These are phyloP conservation scores for Pyropia yezoensis DNA, from an alignment of 23 red algal species.

Conservation along the genomic window DNA sequence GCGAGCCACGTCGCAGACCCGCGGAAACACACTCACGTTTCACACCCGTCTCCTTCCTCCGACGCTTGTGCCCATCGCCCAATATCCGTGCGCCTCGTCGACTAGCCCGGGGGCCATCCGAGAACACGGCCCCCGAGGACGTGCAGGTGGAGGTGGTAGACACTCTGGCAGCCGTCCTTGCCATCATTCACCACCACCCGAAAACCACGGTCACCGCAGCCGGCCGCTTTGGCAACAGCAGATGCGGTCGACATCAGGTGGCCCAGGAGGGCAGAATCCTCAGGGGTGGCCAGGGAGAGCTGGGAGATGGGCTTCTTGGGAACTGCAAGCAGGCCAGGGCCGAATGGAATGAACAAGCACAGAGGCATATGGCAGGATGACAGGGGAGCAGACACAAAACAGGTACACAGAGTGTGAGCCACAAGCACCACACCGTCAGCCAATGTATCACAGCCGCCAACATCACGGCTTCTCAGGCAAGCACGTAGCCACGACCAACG, in stretches of 20 bases:
- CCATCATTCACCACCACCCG: conserved; percentile 82
- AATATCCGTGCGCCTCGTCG: not conserved
- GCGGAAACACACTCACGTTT: too few species aligned
- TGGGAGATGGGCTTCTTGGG: conserved; percentile 67
- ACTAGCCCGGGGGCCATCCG: conserved; percentile 48
- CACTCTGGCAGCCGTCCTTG: conserved; percentile 76
- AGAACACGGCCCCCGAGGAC: conserved; percentile 66
- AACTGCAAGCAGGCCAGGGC: not conserved
- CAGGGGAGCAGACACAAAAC: too few species aligned
- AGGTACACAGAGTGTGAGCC: too few species aligned
- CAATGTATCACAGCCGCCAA: too few species aligned
- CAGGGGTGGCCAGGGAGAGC: conserved; percentile 33
- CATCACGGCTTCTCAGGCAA: too few species aligned
- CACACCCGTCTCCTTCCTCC: too few species aligned
- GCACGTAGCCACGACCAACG: not conserved
- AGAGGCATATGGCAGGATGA: too few species aligned
- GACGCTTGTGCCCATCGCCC: too few species aligned
- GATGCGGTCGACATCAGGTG: conserved; percentile 73
- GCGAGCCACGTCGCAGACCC: too few species aligned
- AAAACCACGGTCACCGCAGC: conserved; percentile 34
- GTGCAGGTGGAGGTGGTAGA: conserved; percentile 87
- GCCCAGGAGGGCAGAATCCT: conserved; percentile 55
- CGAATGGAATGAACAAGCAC: too few species aligned
- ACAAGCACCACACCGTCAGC: too few species aligned
- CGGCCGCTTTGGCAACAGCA: conserved; percentile 56